Base-by-base conservation (phyloP, 2,329 filamentous ascomycete species). In the Alternaria arborescens region DNA sequence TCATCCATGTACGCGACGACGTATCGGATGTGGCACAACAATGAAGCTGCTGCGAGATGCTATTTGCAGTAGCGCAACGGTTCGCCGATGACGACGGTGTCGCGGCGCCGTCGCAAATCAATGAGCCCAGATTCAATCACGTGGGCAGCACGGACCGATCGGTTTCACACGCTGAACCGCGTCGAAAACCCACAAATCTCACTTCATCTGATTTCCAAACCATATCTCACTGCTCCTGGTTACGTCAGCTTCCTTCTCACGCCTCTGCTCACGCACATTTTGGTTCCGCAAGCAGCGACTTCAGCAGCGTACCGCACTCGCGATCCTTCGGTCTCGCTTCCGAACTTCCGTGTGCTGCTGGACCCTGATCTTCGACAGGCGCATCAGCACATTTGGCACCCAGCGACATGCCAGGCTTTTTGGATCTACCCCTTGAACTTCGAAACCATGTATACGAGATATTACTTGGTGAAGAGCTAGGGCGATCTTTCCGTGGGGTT, bases 391-490 rank as follows among this genome's bases (percentile, higher is more conserved):
- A 64, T 64, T 55, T 56, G 52, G 58, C 62, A 26, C 14, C 36
- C 46, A 50, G 32, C 50, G 12, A 8, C 32, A 74, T 76, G 73
- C 60, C 68, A n/a, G 65, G 71, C 30, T 71, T 76, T n/a, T 51
- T 76, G 55, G 72, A 73, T 43, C 51, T 76, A 12, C 71, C 73
- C 34, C 44, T 74, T 42, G 73, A 76, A 58, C 55, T 74, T 8
- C 65, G 73, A 28, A 71, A 75, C 30, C 59, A 70, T 62, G 65
- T 76, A 3, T 76, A 75, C 53, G 71, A 74, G 24, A 22, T 69
- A n/a, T 58, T 76, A 3, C 61, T 75, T 8, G 30, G 56, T 8
- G 68, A 74, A 54, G 60, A 64, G 34, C 48, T 74, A 16, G 55
- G 68, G 8, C 68, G 65, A 36, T 65, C 63, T 42, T 68, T 67